Base-by-base conservation (phyloP, 2,329 filamentous ascomycete genomes). In the Talaromyces albobiverticillius region DNA sequence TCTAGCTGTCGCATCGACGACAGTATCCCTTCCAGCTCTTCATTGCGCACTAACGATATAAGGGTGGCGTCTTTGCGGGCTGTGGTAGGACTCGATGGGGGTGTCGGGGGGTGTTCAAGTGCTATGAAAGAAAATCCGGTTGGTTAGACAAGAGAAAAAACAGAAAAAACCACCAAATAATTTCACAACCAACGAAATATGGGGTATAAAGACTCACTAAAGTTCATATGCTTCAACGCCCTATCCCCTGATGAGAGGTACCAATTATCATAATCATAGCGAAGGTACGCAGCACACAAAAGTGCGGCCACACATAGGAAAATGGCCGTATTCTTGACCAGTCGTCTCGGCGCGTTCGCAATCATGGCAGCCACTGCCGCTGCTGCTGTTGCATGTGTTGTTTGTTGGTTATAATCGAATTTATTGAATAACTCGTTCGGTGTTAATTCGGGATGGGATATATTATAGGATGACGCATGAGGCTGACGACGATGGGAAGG, bases 11-110 rank as follows among this genome's bases (percentile, higher is more conserved):
- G 74, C 90, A 99, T 99, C 22, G 91, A 90, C 66, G 87, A 82
- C 22, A 97, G 77, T 79, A 99, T 88, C 46, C 87, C 89, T 23
- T 85, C 76, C 23, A 96, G 76, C 77, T 99, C 94, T 67, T 89
- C 85, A 67, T 99, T 99, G 59, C 94, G 87, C 51, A 97, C 94
- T 34, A 99, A 82, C 18, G 91, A 88, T 62, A 99, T 81, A 55
- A 99, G 80, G 4, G 94, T 96, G 55, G 94, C 94, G 70, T 95
- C 94, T 71, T 95, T 93, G 67, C 93, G 89, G 61, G 87, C 85
- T 20, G 34, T 20, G n/a, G 46, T 36, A 25, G 50, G 23, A 11
- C 23, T 50, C 47, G 34, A 26, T 18, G 32, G 47, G 38, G 43
- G 49, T 31, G 53, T 18, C 16, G 46, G 34, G 18, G 13, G 36